Evolutionary conservation across 371 early-diverging fungal species (phyloP).

Genomic region (Actinomortierella ambigua): DNA sequence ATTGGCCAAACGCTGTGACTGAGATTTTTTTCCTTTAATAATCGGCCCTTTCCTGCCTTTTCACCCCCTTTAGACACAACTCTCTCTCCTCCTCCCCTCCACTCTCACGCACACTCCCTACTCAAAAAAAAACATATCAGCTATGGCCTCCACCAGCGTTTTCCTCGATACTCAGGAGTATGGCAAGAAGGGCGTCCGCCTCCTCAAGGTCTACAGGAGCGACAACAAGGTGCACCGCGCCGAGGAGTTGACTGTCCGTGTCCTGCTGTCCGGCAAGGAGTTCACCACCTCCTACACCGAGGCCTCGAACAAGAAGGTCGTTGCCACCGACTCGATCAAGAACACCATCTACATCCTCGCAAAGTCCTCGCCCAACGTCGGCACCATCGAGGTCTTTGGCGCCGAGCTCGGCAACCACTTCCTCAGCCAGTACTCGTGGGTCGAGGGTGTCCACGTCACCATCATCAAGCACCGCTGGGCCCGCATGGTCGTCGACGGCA

Average conservation of each 20-base stretch:
- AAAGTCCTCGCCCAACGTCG: constrained; percentile 72
- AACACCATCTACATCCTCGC: constrained; percentile 83
- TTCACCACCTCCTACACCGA: constrained; percentile 81
- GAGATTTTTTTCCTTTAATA: background rate
- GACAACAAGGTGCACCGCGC: constrained; percentile 66
- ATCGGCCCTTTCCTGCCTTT: background rate
- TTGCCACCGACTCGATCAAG: constrained; percentile 82
- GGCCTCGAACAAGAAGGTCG: constrained; percentile 75
- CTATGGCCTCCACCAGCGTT: constrained; percentile 34
- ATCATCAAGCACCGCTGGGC: constrained; percentile 81
- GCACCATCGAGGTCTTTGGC: constrained; percentile 78
- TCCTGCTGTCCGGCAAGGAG: constrained; percentile 71
- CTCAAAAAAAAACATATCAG: constrained; percentile 15
- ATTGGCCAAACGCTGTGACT: too few species aligned
- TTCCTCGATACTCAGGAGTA: constrained; percentile 49
- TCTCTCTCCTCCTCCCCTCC: constrained; percentile 5
- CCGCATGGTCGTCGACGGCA: constrained; percentile 71
- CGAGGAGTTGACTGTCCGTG: constrained; percentile 77
- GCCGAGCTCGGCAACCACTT: constrained; percentile 74
- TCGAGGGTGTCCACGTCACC: constrained; percentile 70
- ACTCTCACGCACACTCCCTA: constrained; percentile 2
- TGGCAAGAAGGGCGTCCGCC: constrained; percentile 81
- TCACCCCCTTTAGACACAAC: background rate
- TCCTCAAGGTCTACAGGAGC: constrained; percentile 77
- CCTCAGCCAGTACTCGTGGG: constrained; percentile 71